phyloP scores from a whole-genome alignment of 164 flowering plant genomes.

The Chimonanthus praecox region DNA sequence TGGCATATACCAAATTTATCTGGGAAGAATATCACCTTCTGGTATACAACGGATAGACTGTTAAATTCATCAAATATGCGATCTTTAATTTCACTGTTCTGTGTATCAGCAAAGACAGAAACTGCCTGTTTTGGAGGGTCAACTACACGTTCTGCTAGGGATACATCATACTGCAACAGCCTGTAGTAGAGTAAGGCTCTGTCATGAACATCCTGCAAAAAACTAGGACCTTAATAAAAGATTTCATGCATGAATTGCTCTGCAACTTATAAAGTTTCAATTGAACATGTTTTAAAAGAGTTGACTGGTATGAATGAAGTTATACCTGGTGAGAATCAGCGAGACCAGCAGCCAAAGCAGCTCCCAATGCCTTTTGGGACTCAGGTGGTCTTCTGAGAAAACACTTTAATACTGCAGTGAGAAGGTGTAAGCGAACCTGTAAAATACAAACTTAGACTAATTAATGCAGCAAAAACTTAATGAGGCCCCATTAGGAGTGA shows the following conservation, averaged over 20 bases:
- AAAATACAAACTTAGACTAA: background rate
- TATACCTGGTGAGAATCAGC: slow-evolving; percentile 93
- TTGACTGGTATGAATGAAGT: slow-evolving; percentile 1
- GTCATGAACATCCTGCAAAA: slow-evolving; percentile 96
- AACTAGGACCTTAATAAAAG: slow-evolving; percentile 16
- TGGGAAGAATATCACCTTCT: slow-evolving; percentile 49
- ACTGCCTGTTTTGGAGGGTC: slow-evolving; percentile 99
- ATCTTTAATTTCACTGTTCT: slow-evolving; percentile 94
- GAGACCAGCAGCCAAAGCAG: slow-evolving; percentile 85
- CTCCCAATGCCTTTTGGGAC: slow-evolving; percentile 87
- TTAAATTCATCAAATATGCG: slow-evolving; percentile 97
- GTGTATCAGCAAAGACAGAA: slow-evolving; percentile 96
- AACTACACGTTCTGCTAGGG: slow-evolving; percentile 79
- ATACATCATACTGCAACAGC: slow-evolving; percentile 73
- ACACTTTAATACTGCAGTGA: slow-evolving; percentile 91
- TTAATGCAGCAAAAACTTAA: background rate
- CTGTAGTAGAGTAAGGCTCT: slow-evolving; percentile 95
- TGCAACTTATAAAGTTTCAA: background rate
- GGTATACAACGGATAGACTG: slow-evolving; percentile 91
- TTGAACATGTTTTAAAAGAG: background rate
- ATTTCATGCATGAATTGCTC: background rate
- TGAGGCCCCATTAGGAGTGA: background rate
- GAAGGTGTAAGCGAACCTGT: slow-evolving; percentile 94
- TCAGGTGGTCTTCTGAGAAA: slow-evolving; percentile 95
- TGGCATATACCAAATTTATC: background rate